Evolutionary conservation across 148 eudicot genomes (phyloP).

Genomic region (Chenopodium album): DNA sequence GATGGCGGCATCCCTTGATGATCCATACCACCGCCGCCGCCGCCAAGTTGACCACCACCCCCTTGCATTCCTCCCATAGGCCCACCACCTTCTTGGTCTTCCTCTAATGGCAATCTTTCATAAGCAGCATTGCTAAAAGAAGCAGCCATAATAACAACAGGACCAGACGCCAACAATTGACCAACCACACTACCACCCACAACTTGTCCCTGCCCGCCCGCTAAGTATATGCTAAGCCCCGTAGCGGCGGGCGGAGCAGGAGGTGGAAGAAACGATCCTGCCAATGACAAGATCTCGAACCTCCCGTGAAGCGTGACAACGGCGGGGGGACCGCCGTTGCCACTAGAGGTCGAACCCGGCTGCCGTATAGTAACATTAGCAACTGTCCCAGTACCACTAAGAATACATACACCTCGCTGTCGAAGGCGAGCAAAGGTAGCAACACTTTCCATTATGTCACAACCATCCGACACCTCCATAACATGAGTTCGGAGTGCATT

Average conservation of each 20-base stretch:
- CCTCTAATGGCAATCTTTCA: constrained; percentile 80
- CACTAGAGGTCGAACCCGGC: constrained; percentile 52
- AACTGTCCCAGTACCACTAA: constrained; percentile 74
- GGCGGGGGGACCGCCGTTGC: constrained; percentile 25
- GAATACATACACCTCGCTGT: constrained; percentile 76
- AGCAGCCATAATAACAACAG: constrained; percentile 82
- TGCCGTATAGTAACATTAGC: constrained; percentile 82
- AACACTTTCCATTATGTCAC: constrained; percentile 70
- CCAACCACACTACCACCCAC: constrained; percentile 87
- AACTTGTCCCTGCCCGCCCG: constrained; percentile 86
- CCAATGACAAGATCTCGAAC: constrained; percentile 71
- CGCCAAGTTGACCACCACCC: constrained; percentile 49
- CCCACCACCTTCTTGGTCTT: constrained; percentile 40
- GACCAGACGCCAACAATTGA: constrained; percentile 61
- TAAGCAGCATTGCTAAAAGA: constrained; percentile 88
- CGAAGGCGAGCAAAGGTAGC: constrained; percentile 68
- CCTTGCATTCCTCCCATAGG: constrained; percentile 41
- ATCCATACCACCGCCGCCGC: constrained; percentile 16
- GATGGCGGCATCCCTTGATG: constrained; percentile 19
- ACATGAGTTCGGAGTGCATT: constrained; percentile 88
- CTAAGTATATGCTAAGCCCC: constrained; percentile 67
- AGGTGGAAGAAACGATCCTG: constrained; percentile 78
- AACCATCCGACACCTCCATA: constrained; percentile 82
- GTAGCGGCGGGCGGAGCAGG: constrained; percentile 90
- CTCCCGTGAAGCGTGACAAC: constrained; percentile 76